phyloP scores from a whole-genome alignment of 306 rosid species.

The Malus orientalis region DNA sequence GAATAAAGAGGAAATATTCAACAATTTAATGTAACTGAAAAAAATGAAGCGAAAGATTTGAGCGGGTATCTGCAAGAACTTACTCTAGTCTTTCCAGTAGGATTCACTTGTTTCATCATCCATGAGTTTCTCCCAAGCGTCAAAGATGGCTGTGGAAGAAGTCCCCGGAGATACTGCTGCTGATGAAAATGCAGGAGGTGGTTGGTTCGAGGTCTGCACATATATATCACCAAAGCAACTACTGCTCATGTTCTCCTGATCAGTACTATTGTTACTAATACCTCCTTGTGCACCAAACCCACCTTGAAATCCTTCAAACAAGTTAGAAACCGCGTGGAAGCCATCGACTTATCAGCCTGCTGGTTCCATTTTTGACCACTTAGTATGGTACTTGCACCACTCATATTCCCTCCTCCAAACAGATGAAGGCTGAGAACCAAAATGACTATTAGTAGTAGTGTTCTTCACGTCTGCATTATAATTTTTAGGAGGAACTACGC shows the following conservation, averaged over 20 bases:
- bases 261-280: not conserved
- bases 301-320: constrained; percentile 10
- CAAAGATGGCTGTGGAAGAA: constrained; percentile 28
- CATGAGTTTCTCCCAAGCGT: constrained; percentile 66
- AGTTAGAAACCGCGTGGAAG: constrained; percentile 5
- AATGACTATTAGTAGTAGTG: not conserved
- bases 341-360: not conserved
- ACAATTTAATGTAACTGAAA: not conserved
- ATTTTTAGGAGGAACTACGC: not conserved
- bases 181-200: constrained; percentile 35
- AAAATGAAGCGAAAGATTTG: not conserved
- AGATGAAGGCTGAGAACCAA: constrained; percentile 21
- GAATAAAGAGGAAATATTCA: not conserved
- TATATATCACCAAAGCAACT: not conserved
- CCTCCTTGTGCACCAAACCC: not conserved
- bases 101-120: constrained; percentile 46
- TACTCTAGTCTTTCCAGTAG: constrained; percentile 87
- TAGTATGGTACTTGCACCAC: not conserved
- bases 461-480: constrained; percentile 22
- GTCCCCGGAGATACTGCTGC: constrained; percentile 11
- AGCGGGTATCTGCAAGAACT: constrained; percentile 8
- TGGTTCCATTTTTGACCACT: not conserved
- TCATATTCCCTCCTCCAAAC: not conserved
- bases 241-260: constrained; percentile 15
- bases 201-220: constrained; percentile 9